Conservation (phyloP, 306 rosid genomes). For the Fragaria ananassa region DNA sequence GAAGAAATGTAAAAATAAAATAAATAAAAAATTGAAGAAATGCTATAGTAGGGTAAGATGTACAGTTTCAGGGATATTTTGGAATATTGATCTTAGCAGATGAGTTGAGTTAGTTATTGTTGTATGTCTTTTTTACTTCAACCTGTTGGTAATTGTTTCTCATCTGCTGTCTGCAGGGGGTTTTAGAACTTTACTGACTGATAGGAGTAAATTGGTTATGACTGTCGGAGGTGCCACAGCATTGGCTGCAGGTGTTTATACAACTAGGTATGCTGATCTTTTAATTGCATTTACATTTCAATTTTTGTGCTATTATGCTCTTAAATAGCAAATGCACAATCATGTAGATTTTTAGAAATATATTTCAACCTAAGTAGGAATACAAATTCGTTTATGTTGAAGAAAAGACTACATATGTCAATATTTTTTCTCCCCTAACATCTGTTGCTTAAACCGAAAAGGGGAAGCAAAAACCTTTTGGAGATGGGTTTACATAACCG, state of each 20-base stretch:
- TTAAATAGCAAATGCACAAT: background rate
- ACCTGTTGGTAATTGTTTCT: conserved; percentile 22
- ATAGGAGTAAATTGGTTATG: conserved; percentile 86
- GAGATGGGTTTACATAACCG: background rate
- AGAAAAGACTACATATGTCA: background rate
- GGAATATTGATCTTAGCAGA: background rate
- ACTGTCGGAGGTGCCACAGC: conserved; percentile 98
- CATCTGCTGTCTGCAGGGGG: conserved; percentile 67
- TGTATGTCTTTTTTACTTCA: background rate
- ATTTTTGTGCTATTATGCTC: background rate
- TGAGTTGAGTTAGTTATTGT: background rate
- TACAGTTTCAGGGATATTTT: background rate
- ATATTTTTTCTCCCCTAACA: background rate
- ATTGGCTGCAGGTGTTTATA: conserved; percentile 94
- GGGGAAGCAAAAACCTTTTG: background rate
- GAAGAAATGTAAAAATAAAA: background rate
- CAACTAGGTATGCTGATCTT: conserved; percentile 60
- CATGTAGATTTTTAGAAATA: background rate
- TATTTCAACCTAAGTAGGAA: conserved; percentile 3
- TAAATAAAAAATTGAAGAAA: background rate
- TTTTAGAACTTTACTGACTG: conserved; percentile 71
- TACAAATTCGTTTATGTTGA: conserved; percentile 14
- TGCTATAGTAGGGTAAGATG: background rate
- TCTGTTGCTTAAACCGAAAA: background rate
- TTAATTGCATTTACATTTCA: conserved; percentile 10